Base-by-base conservation (phyloP, 306 rosid genomes). In the Prunus mume region DNA sequence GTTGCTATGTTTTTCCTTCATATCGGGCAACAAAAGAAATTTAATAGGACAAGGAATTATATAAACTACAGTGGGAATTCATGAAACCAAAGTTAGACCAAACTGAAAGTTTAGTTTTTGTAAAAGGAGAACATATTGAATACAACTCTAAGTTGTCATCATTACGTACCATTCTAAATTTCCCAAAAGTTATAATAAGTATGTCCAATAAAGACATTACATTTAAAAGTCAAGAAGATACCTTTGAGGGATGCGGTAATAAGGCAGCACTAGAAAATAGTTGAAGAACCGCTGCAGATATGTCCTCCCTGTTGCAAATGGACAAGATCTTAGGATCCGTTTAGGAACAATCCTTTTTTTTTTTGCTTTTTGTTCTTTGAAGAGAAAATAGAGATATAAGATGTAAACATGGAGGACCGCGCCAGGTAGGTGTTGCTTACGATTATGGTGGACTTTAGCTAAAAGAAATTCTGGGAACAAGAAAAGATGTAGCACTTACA, bases 231-330 rank as follows among this genome's bases (percentile, higher is more conserved):
- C 46, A 56, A 63, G 78, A 83, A 76, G 68, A 57, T 84, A 90
- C 96, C 97, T 83, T 87, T 19, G 91, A 81, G 79, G 96, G 90
- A 88, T 85, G 90, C 19, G 87, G 89, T 86, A 90, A 76, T 77
- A 58, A 83, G 55, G 89, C 92, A 84, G 86, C 96, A 56, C 88
- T 86, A 60, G 87, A 84, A 55, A 78, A 65, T 30, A 88, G 76
- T 76, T 74, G 71, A 65, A 87, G 79, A 71, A 80, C 79, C 0
- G 78, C 43, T 46, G 79, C 78, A 62, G 79, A 69, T 62, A 51
- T 20, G 55, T 76, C 58, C 69, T 66, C 84, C 85, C 97, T 92
- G 87, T 56, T 5, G 0, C 43, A 38, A 38, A 38, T 38, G 43
- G 43, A 7, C 43, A 38, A 38, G 43, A 38, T 38, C 2, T 38